Base-by-base conservation (phyloP, 2,329 filamentous ascomycete genomes). In the Aspergillus sp. region DNA sequence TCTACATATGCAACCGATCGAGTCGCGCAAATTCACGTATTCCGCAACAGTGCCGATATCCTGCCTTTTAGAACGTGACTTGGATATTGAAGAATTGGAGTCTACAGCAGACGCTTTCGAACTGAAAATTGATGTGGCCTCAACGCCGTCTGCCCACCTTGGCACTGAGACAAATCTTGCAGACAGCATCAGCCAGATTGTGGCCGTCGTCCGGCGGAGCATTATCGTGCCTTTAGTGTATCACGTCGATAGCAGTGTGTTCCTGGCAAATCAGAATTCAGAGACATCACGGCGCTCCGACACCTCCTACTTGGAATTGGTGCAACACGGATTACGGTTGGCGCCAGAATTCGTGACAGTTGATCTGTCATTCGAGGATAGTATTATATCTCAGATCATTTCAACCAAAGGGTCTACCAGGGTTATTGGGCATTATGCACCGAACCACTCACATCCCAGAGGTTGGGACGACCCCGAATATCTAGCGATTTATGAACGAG, bases 71-170 rank as follows among this genome's bases (percentile, higher is more conserved):
- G 72, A 79, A 1, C 75, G 77, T 11, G 73, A 80, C 2, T 66
- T 87, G 19, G 84, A 90, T 57, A 80, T 90, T 11, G 85, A 89
- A 63, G 82, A 86, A 24, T 73, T 88, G 19, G 86, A 89, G 58
- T 82, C 82, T n/a, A 87, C 86, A 4, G 83, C 82, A 3, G 88
- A 90, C 70, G 87, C 86, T 6, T 83, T 90, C 33, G 86, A 90
- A 66, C 74, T 90, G 4, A 78, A 83, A 14, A 74, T 88, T 21
- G 80, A 83, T 55, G 61, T 71, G 24, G 56, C 64, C 8, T 66
- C 64, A 17, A 53, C 58, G 12, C 55, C 66, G 27, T 65, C 67
- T 8, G 70, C 74, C 19, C 64, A 75, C 15, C 60, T 68, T 4
- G 60, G 67, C 53, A 66, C 68, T 71, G 53, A 70, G 50, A 68